Conservation (phyloP, 2,329 filamentous ascomycete genomes). For the Pleomassaria siparia region DNA sequence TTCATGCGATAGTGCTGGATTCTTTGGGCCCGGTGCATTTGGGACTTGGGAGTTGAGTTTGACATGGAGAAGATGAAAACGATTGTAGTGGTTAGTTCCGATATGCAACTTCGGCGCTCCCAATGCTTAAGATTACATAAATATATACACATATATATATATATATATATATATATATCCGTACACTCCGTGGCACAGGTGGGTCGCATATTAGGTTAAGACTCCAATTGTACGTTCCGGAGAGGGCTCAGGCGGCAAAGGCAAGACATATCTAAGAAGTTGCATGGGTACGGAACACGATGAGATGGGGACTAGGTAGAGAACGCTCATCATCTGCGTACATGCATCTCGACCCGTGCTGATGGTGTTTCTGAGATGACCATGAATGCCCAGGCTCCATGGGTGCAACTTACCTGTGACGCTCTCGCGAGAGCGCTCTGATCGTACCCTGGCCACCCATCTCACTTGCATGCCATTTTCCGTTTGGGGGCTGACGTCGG, state of each 20-base stretch:
- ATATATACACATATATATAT: no score
- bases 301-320: no score
- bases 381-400: neutral
- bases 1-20: conserved; percentile 14
- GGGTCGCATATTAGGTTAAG: neutral
- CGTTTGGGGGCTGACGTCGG: conserved; percentile 11
- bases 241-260: conserved; percentile 5
- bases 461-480: conserved; percentile 6
- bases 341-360: no score
- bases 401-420: neutral
- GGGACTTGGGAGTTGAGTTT: neutral
- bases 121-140: conserved; percentile 1
- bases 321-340: no score
- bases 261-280: no score
- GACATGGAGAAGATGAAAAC: neutral
- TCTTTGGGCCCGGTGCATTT: neutral
- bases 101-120: neutral
- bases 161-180: no score
- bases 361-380: neutral
- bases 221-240: neutral
- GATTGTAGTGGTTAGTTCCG: neutral
- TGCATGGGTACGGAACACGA: no score
- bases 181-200: neutral
- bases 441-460: neutral
- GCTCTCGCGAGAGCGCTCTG: neutral